These are phyloP conservation scores for Jaltomata sinuosa DNA, from an alignment of 257 asterid genomes.

Conservation along the genomic window DNA sequence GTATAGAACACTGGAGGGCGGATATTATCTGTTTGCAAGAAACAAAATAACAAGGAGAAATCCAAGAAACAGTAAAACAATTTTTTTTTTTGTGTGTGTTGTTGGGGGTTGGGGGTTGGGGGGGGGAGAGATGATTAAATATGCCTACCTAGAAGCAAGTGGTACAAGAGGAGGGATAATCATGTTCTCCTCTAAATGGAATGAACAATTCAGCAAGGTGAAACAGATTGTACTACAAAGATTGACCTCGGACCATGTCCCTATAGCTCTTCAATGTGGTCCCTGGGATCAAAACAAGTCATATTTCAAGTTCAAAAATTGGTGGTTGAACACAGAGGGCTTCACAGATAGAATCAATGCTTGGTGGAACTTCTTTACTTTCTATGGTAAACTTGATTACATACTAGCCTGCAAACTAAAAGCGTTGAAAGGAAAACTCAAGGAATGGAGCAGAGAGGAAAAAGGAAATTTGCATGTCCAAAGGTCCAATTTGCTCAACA, in stretches of 20 bases:
- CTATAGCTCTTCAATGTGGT: neutral
- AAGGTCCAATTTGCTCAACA: neutral
- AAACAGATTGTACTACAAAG: neutral
- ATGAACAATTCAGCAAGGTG: neutral
- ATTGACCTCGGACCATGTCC: neutral
- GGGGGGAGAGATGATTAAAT: too few relatives aligned
- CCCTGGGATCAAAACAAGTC: neutral
- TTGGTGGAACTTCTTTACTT: neutral
- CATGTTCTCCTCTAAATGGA: neutral
- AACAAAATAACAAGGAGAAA: too few relatives aligned
- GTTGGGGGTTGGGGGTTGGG: too few relatives aligned
- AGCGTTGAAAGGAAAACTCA: neutral
- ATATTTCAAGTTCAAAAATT: neutral
- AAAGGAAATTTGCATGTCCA: neutral
- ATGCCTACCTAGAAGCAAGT: too few relatives aligned
- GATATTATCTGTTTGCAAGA: too few relatives aligned
- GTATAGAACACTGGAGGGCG: too few relatives aligned
- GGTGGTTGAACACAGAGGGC: neutral
- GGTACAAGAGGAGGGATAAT: neutral
- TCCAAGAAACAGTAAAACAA: too few relatives aligned
- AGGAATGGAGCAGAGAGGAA: neutral
- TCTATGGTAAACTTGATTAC: neutral
- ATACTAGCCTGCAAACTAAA: neutral
- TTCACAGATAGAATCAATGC: neutral
- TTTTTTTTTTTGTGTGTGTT: too few relatives aligned